phyloP scores from a whole-genome alignment of 2,329 filamentous ascomycete genomes.

The Epichloe baconii region DNA sequence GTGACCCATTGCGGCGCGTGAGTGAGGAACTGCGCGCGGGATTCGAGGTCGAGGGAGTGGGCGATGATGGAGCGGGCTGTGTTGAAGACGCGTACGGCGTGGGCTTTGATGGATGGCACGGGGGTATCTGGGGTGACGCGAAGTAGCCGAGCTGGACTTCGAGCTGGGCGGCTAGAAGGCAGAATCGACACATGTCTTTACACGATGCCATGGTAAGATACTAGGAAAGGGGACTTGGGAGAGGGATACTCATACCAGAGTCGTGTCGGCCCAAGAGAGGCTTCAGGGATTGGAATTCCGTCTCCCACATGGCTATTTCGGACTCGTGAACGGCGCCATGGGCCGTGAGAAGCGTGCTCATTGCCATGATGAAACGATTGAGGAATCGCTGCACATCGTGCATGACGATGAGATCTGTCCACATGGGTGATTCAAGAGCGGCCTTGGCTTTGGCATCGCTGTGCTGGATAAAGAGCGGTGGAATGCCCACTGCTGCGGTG shows the following conservation, averaged over 20 bases:
- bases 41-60: slow-evolving; percentile 29
- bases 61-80: slow-evolving; percentile 34
- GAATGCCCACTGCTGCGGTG: slow-evolving; percentile 31
- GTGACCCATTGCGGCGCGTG: slow-evolving; percentile 38
- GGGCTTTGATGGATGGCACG: slow-evolving; percentile 26
- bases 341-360: slow-evolving; percentile 33
- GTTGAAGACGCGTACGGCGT: slow-evolving; percentile 33
- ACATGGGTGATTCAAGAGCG: slow-evolving; percentile 25
- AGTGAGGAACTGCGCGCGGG: slow-evolving; percentile 24
- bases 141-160: slow-evolving; percentile 43
- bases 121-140: slow-evolving; percentile 24
- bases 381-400: slow-evolving; percentile 38
- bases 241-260: slow-evolving; percentile 24
- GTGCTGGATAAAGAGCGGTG: slow-evolving; percentile 36
- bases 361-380: slow-evolving; percentile 34
- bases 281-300: slow-evolving; percentile 37
- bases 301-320: slow-evolving; percentile 34
- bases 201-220: neutral
- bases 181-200: slow-evolving; percentile 34
- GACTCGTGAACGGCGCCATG: slow-evolving; percentile 32
- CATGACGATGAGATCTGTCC: slow-evolving; percentile 28
- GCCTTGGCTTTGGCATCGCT: slow-evolving; percentile 31
- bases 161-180: slow-evolving; percentile 34
- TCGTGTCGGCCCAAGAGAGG: slow-evolving; percentile 31
- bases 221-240: too few species aligned